Conservation (phyloP, 2,329 filamentous ascomycete genomes). For the Plenodomus lindquistii region DNA sequence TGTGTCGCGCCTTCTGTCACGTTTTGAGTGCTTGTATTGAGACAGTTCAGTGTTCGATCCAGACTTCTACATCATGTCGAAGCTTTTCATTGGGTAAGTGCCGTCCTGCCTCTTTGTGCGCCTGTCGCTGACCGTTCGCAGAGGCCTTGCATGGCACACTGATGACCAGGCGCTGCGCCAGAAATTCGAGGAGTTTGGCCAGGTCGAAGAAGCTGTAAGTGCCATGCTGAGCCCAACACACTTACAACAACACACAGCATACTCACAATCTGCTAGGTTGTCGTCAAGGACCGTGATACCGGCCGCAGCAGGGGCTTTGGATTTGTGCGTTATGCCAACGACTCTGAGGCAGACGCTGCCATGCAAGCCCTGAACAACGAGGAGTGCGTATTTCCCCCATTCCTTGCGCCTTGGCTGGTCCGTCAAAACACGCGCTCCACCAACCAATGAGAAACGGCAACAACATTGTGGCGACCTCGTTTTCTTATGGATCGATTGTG, state of each 20-base stretch:
- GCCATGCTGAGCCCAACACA: not conserved
- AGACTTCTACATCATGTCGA: slow-evolving; percentile 68
- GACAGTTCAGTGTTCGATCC: slow-evolving; percentile 44
- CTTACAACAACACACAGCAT: not conserved
- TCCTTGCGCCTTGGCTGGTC: not conserved
- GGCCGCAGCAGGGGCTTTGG: slow-evolving; percentile 96
- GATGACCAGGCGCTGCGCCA: slow-evolving; percentile 82
- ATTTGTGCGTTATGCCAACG: slow-evolving; percentile 85
- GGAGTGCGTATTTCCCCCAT: slow-evolving; percentile 65
- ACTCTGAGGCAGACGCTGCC: slow-evolving; percentile 74
- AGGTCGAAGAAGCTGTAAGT: slow-evolving; percentile 93
- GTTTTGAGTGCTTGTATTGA: slow-evolving; percentile 44
- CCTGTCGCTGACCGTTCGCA: slow-evolving; percentile 45
- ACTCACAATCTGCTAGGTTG: slow-evolving; percentile 65
- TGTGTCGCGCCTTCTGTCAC: slow-evolving; percentile 32
- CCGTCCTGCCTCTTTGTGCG: slow-evolving; percentile 1
- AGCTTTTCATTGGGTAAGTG: slow-evolving; percentile 90
- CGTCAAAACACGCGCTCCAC: not conserved
- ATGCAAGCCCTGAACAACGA: slow-evolving; percentile 83
- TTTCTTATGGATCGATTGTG: not conserved
- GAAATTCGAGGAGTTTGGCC: slow-evolving; percentile 91
- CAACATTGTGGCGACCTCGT: not conserved
- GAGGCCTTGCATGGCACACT: slow-evolving; percentile 98
- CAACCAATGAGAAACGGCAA: not conserved
- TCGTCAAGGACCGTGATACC: slow-evolving; percentile 97